phyloP scores from a whole-genome alignment of 139 green algal species.

The Volvox africanus region DNA sequence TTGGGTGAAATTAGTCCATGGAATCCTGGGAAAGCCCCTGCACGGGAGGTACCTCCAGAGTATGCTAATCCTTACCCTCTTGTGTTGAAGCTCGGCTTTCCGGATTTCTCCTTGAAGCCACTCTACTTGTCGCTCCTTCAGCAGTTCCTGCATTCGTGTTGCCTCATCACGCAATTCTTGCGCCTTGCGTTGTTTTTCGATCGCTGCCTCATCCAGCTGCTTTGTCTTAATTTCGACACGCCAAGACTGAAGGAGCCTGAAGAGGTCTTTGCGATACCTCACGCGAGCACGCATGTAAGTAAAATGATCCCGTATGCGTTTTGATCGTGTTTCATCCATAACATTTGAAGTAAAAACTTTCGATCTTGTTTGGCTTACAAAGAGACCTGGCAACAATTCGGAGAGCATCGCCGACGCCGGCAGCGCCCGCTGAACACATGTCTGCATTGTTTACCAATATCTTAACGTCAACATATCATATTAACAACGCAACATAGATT shows the following conservation, averaged over 20 bases:
- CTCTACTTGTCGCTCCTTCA: constrained; percentile 20
- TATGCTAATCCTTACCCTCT: constrained; percentile 29
- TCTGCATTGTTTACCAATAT: neutral
- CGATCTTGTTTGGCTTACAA: neutral
- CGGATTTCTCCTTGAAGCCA: constrained; percentile 11
- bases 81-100: constrained; percentile 45
- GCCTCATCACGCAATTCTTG: constrained; percentile 3
- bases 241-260: constrained; percentile 16
- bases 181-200: neutral
- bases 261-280: neutral
- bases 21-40: no score
- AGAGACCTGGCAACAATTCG: neutral
- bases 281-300: constrained; percentile 12
- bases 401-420: constrained; percentile 15
- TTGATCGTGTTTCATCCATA: constrained; percentile 50
- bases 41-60: no score
- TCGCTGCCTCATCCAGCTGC: neutral
- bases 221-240: constrained; percentile 18
- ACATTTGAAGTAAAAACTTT: constrained; percentile 55
- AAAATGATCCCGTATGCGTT: constrained; percentile 46
- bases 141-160: neutral
- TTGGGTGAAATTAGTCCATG: no score
- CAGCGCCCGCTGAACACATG: neutral
- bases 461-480: neutral
- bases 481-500: neutral